Percentiles rank a stretch among this genome's conserved stretches.
Evolutionary conservation across 2,329 filamentous ascomycete genomes (phyloP).

Genomic region (Zasmidium cellare): DNA sequence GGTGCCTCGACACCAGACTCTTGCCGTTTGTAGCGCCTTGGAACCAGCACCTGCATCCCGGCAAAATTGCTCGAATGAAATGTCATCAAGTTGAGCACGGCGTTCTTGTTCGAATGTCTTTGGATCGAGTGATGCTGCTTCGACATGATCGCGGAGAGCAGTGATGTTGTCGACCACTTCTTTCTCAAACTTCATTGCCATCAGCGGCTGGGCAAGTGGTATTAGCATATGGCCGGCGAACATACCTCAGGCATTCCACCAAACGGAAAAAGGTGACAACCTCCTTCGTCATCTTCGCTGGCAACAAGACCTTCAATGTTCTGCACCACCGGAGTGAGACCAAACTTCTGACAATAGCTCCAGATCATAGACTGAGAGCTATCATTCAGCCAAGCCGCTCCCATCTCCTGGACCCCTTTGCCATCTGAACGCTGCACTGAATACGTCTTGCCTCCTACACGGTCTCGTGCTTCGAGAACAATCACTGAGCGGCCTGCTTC

Average conservation of each 20-base stretch:
- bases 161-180: not conserved
- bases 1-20: not conserved
- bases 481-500: slow-evolving; percentile 17
- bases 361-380: not conserved
- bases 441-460: slow-evolving; percentile 27
- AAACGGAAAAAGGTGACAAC: not conserved
- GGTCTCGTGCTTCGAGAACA: slow-evolving; percentile 28
- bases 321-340: not conserved
- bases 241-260: not conserved
- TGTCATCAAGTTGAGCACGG: not conserved
- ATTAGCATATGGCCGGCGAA: too few relatives aligned
- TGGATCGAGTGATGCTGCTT: not conserved
- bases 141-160: not conserved
- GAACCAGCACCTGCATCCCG: not conserved
- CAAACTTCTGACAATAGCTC: not conserved
- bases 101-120: not conserved
- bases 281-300: not conserved
- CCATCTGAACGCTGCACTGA: not conserved
- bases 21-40: not conserved
- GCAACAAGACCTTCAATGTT: not conserved
- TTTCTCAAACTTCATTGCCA: not conserved
- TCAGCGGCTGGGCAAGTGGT: not conserved
- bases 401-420: slow-evolving; percentile 4
- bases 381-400: slow-evolving; percentile 7
- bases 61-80: not conserved